These are phyloP conservation scores for Ophiostoma angusticollis DNA, from an alignment of 2,329 filamentous ascomycete genomes.

Conservation along the genomic window DNA sequence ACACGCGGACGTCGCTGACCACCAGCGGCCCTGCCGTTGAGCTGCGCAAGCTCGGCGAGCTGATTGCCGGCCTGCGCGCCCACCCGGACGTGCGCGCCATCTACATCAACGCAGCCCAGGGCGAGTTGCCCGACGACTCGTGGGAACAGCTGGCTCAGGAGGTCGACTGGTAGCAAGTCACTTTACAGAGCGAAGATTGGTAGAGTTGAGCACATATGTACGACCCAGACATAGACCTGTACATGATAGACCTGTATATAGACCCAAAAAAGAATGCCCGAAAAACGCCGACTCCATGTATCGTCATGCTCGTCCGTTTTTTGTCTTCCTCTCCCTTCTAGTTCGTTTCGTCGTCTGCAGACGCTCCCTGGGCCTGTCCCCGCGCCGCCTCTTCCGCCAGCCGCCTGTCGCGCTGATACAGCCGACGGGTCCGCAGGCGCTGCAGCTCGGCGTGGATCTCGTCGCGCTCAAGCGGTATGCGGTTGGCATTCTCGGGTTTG, in stretches of 20 bases:
- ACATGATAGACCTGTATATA: neutral
- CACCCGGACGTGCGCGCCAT: constrained; percentile 63
- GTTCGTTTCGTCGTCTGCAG: constrained; percentile 1
- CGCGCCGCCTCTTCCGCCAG: constrained; percentile 25
- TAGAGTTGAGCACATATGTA: neutral
- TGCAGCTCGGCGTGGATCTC: constrained; percentile 75
- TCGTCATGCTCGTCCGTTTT: neutral
- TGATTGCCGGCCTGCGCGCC: constrained; percentile 50
- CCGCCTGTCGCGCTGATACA: constrained; percentile 66
- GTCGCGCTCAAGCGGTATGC: constrained; percentile 62
- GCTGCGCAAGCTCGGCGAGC: constrained; percentile 42
- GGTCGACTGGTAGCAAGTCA: constrained; percentile 28
- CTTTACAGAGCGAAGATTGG: neutral
- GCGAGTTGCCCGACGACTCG: constrained; percentile 35
- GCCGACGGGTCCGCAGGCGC: constrained; percentile 46
- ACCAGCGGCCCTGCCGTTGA: constrained; percentile 47
- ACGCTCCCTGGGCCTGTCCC: constrained; percentile 15
- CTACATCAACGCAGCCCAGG: constrained; percentile 55
- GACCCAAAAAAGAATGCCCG: neutral
- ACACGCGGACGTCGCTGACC: constrained; percentile 47
- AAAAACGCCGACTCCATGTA: neutral
- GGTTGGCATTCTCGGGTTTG: constrained; percentile 61
- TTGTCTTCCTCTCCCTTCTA: neutral
- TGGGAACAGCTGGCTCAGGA: constrained; percentile 42
- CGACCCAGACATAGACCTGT: neutral